Evolutionary conservation across 108 stramenopile species (phyloP), one percentile per base, ranked within the genome.

Genomic region (Nannochloropsis oceanica): DNA sequence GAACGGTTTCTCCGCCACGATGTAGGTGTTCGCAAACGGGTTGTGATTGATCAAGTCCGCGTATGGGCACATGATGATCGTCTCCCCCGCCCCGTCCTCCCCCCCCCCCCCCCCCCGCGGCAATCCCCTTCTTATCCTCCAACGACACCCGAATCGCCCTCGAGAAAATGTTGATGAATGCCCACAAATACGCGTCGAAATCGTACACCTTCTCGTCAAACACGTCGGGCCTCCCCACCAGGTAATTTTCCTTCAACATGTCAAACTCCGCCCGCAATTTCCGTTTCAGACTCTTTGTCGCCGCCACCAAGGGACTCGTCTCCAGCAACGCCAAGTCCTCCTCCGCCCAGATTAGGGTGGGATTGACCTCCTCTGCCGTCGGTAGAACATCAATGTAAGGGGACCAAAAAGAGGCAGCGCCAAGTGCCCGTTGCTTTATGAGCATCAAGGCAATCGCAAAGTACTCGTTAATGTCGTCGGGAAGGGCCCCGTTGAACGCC

Each of bases 1-100:
- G 80, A 25, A 80, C 13, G 85, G 81, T 12, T 12, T 34, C 25
- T 44, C 44, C 24, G 89, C 90, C 43, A 84, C 89, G 27, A 89
- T 90, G 87, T 86, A 89, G 44, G 89, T 44, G 83, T 82, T 90
- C 25, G 85, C 86, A 84, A 89, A 98, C 1, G 96, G 95, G 83
- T 95, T 95, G 87, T 98, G 97, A 86, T 98, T 98, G 88, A 98
- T 96, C 42, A 98, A 87, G 90, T 98, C 97, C 22, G 95, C 96
- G 89, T 98, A 98, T 11, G 97, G 97, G 13, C 95, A 95, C 91
- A 98, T 86, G 11, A 95, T 95, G 24, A 96, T 84, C 27, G 94
- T 89, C 86, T 96, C 95, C 13, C 95, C 97, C 44, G 91, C 80
- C 42, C 44, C 79, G 44, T 73, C 80, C 80, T 25, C 84, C 84